Conservation (phyloP, 1,284 basidiomycete genomes). For the Heimioporus retisporus region DNA sequence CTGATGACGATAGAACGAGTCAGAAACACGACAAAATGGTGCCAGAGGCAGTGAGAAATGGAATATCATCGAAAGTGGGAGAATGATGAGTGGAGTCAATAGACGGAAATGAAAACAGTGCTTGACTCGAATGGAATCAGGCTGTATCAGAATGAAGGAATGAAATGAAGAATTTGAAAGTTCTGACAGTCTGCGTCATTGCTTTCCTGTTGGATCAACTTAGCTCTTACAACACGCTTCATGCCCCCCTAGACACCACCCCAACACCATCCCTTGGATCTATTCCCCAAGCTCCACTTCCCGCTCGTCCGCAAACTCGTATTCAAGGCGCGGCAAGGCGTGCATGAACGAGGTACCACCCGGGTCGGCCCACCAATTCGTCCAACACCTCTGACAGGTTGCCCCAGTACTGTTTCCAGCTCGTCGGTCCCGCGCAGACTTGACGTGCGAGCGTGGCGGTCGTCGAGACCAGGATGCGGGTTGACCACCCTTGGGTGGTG, state of each 20-base stretch:
- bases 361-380: constrained; percentile 88
- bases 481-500: constrained; percentile 21
- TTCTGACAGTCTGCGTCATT: constrained; percentile 5
- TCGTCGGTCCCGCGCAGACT: constrained; percentile 76
- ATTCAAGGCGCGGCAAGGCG: constrained; percentile 83
- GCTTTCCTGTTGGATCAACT: too few species aligned
- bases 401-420: constrained; percentile 72
- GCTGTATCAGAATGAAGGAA: too few species aligned
- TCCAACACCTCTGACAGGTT: constrained; percentile 66
- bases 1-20: too few species aligned
- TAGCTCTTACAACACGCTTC: constrained; percentile 58
- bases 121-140: too few species aligned
- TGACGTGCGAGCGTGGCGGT: constrained; percentile 74
- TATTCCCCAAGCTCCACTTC: constrained; percentile 89
- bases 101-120: too few species aligned
- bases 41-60: too few species aligned
- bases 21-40: too few species aligned
- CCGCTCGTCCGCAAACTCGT: constrained; percentile 80
- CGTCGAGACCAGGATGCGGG: constrained; percentile 65
- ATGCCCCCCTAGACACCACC: constrained; percentile 51
- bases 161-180: too few species aligned
- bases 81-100: too few species aligned
- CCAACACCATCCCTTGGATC: constrained; percentile 66
- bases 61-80: too few species aligned
- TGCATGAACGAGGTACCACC: constrained; percentile 99